Conservation (phyloP, 306 rosid species). For the Casuarina cunninghamiana region DNA sequence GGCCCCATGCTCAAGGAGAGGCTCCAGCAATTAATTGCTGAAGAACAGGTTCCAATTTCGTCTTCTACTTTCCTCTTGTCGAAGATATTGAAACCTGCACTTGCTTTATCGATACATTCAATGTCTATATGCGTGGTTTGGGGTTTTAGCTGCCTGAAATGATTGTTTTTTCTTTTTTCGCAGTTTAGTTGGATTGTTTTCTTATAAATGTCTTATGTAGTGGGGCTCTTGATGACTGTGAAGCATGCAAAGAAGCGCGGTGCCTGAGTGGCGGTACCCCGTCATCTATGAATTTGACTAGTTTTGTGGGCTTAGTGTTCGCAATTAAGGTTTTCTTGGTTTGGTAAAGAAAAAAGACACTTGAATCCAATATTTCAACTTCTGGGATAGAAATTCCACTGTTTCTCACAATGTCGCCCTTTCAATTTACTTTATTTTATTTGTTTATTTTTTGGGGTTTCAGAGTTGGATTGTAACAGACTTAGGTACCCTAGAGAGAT, state of each 20-base stretch:
- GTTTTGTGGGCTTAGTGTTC: neutral
- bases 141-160: too few species aligned
- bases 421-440: too few species aligned
- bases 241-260: neutral
- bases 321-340: neutral
- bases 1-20: conserved; percentile 83
- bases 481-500: too few species aligned
- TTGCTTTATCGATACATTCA: too few species aligned
- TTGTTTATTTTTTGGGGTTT: too few species aligned
- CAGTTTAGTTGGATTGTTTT: neutral
- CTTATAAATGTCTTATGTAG: neutral
- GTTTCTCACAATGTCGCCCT: too few species aligned
- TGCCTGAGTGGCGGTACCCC: neutral
- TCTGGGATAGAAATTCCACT: too few species aligned
- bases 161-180: neutral
- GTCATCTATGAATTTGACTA: neutral
- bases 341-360: too few species aligned
- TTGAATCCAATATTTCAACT: too few species aligned
- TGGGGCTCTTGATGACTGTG: neutral
- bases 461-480: too few species aligned
- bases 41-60: conserved; percentile 67
- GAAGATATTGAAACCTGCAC: too few species aligned
- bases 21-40: conserved; percentile 72
- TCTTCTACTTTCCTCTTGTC: neutral
- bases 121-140: too few species aligned